Evolutionary conservation across 2,329 filamentous ascomycete species (phyloP).

Genomic region (Zymoseptoria passerinii): DNA sequence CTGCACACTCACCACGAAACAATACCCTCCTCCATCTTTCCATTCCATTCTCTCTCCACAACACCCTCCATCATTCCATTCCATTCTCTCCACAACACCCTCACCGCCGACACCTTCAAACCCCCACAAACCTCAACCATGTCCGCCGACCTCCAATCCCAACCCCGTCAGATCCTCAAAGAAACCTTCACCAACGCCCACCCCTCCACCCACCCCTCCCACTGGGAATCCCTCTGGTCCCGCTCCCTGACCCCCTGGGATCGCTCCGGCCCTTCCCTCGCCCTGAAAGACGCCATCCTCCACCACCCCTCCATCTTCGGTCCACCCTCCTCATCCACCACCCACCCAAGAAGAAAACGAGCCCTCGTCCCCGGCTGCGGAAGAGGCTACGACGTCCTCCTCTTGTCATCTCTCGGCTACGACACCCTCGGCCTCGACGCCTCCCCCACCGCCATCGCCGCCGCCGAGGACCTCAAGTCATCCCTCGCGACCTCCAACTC

Average conservation of each 20-base stretch:
- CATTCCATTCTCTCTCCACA: too few relatives aligned
- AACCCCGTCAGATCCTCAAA: neutral
- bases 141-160: neutral
- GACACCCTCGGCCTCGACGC: conserved; percentile 69
- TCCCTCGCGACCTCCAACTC: neutral
- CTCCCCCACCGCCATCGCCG: conserved; percentile 43
- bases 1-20: too few relatives aligned
- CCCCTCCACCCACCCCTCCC: conserved; percentile 32
- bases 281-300: conserved; percentile 47
- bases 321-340: neutral
- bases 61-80: too few relatives aligned
- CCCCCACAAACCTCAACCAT: neutral
- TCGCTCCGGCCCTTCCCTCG: conserved; percentile 49
- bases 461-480: conserved; percentile 28
- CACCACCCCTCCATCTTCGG: conserved; percentile 16
- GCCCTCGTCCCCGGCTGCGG: conserved; percentile 78
- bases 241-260: conserved; percentile 52
- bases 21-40: too few relatives aligned
- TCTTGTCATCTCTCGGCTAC: conserved; percentile 67
- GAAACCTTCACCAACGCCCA: conserved; percentile 35
- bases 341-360: conserved; percentile 33
- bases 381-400: conserved; percentile 68
- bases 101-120: neutral
- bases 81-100: too few relatives aligned
- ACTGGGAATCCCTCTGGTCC: conserved; percentile 42